Conservation (phyloP, 2,329 filamentous ascomycete species). For the Colletotrichum tamarilloi region DNA sequence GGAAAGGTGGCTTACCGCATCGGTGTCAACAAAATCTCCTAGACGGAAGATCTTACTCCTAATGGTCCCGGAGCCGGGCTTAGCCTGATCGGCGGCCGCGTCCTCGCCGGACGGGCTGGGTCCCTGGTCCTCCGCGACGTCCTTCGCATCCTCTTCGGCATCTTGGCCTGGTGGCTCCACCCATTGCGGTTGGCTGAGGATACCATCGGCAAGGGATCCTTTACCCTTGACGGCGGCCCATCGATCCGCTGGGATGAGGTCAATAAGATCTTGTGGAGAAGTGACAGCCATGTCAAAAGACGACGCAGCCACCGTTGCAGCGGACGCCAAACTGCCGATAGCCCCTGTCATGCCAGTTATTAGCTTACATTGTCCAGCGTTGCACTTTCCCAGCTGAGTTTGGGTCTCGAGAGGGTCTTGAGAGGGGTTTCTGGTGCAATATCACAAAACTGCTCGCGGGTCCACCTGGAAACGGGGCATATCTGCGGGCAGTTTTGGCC, state of each 20-base stretch:
- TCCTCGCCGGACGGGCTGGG: neutral
- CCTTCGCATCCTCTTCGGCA: neutral
- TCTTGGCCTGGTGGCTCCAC: slow-evolving; percentile 16
- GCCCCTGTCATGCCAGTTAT: neutral
- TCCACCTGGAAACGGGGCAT: neutral
- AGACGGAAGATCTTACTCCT: slow-evolving; percentile 34
- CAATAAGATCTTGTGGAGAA: slow-evolving; percentile 48
- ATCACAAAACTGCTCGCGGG: neutral
- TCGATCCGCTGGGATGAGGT: slow-evolving; percentile 38
- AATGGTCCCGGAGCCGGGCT: slow-evolving; percentile 12
- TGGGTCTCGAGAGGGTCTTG: neutral
- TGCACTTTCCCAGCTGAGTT: neutral
- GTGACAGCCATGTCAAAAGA: slow-evolving; percentile 56
- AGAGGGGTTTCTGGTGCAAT: neutral
- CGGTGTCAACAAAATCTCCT: slow-evolving; percentile 38
- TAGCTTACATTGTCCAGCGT: neutral
- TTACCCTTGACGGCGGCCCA: slow-evolving; percentile 38
- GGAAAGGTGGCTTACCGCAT: slow-evolving; percentile 28
- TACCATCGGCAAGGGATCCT: slow-evolving; percentile 30
- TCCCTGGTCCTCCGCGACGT: neutral
- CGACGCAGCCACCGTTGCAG: slow-evolving; percentile 58
- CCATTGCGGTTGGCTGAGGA: slow-evolving; percentile 12
- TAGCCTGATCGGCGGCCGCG: neutral
- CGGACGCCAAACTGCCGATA: slow-evolving; percentile 56
- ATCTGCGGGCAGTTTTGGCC: neutral